Evolutionary conservation across 441 rosid species (phyloP).

Genomic region (Euphorbia schlechtendalii): DNA sequence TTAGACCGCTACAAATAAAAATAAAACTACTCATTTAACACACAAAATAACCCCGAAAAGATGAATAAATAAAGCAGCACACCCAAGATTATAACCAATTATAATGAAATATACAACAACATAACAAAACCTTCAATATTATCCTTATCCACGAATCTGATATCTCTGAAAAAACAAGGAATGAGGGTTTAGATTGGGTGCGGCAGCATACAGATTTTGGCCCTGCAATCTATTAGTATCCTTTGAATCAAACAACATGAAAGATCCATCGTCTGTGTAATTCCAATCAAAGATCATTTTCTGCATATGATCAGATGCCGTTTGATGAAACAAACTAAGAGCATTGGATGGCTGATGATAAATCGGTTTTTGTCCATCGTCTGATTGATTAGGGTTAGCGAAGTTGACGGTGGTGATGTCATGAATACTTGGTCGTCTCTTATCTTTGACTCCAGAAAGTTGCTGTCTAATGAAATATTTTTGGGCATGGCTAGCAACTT

Average conservation of each 20-base stretch:
- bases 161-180: conserved; percentile 32
- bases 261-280: conserved; percentile 20
- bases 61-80: too few relatives aligned
- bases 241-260: conserved; percentile 25
- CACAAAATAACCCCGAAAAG: too few relatives aligned
- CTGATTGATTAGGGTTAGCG: conserved; percentile 26
- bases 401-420: conserved; percentile 83
- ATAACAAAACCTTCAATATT: too few relatives aligned
- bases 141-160: conserved; percentile 19
- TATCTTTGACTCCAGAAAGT: conserved; percentile 82
- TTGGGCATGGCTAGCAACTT: conserved; percentile 98
- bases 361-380: conserved; percentile 25
- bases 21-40: too few relatives aligned
- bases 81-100: too few relatives aligned
- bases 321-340: conserved; percentile 23
- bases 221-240: conserved; percentile 28
- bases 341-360: conserved; percentile 28
- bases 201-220: conserved; percentile 24
- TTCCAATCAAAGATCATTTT: conserved; percentile 25
- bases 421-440: conserved; percentile 93
- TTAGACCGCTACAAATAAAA: too few relatives aligned
- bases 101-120: neutral
- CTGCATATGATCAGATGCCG: conserved; percentile 12
- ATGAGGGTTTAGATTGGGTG: conserved; percentile 25
- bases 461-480: conserved; percentile 89